These are phyloP conservation scores for Viola odorata DNA, from an alignment of 345 rosid genomes.

Conservation along the genomic window DNA sequence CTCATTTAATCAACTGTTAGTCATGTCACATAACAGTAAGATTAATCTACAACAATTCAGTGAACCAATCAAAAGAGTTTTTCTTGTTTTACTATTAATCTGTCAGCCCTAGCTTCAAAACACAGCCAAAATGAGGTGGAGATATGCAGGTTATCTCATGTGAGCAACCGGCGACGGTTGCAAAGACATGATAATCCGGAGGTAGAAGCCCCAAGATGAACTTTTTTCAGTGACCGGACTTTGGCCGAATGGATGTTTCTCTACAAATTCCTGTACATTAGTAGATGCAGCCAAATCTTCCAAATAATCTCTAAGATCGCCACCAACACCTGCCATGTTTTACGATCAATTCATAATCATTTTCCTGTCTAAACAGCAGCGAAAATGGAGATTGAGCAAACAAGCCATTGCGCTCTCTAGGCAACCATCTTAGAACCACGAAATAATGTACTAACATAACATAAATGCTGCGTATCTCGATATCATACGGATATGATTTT, in stretches of 20 bases:
- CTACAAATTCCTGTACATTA: conserved; percentile 52
- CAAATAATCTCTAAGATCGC: conserved; percentile 63
- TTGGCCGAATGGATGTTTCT: conserved; percentile 70
- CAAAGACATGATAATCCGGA: conserved; percentile 7
- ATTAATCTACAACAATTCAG: too few relatives aligned
- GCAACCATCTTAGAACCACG: too few relatives aligned
- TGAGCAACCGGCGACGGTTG: neutral
- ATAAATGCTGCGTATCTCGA: too few relatives aligned
- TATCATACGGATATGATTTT: neutral
- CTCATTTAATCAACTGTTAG: too few relatives aligned
- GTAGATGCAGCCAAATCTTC: conserved; percentile 48
- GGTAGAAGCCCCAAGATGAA: conserved; percentile 60
- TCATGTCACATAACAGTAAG: too few relatives aligned
- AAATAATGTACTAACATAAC: too few relatives aligned
- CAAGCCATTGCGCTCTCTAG: too few relatives aligned
- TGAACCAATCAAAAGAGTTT: too few relatives aligned
- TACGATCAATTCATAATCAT: neutral
- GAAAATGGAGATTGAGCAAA: too few relatives aligned
- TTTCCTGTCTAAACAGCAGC: neutral
- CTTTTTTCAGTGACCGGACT: conserved; percentile 46
- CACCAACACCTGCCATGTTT: conserved; percentile 48
- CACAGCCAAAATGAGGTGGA: neutral
- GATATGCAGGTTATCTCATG: neutral
- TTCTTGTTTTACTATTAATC: too few relatives aligned
- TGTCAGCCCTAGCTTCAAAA: too few relatives aligned